Evolutionary conservation across 208 protist species (phyloP).

Genomic region (Trichomonas tenax): DNA sequence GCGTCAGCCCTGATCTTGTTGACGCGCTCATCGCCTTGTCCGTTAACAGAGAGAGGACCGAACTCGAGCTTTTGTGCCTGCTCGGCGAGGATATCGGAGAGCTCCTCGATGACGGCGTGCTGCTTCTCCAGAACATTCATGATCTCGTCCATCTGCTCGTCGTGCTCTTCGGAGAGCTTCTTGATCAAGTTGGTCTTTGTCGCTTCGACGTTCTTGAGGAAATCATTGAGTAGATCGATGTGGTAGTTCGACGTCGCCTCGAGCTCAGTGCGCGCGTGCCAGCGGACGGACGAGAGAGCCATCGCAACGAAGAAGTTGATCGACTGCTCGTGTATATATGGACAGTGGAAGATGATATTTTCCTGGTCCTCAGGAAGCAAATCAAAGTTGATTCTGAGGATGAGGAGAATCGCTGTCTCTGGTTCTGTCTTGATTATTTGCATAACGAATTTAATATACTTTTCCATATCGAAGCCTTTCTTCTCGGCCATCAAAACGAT

Average conservation of each 20-base stretch:
- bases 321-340: neutral
- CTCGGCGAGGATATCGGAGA: neutral
- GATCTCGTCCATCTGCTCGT: neutral
- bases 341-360: neutral
- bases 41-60: neutral
- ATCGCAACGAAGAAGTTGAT: neutral
- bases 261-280: neutral
- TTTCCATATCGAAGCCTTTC: neutral
- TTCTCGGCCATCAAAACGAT: neutral
- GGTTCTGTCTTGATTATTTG: neutral
- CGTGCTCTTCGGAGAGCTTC: neutral
- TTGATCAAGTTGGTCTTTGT: neutral
- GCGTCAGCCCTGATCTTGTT: neutral
- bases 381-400: neutral
- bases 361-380: neutral
- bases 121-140: neutral
- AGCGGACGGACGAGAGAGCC: neutral
- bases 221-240: neutral
- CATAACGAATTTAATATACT: neutral
- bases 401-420: neutral
- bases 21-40: neutral
- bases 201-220: neutral
- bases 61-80: neutral
- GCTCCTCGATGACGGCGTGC: neutral
- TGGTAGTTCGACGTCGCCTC: neutral